These are phyloP conservation scores for Pelargonium hybrid DNA, from an alignment of 441 rosid genomes.

Conservation along the genomic window DNA sequence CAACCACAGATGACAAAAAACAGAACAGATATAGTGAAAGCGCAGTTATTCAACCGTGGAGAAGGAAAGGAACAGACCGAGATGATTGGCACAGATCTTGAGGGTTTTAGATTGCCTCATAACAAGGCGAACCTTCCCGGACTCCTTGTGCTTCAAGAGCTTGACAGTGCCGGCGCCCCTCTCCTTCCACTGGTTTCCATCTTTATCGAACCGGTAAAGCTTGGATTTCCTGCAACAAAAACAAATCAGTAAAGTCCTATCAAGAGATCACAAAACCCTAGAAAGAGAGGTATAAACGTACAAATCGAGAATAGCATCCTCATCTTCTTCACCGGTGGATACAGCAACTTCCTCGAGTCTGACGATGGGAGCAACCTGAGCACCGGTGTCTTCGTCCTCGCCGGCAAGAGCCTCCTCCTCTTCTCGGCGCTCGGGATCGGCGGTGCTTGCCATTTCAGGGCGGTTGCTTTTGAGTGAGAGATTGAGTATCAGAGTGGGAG, in stretches of 20 bases:
- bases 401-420: slow-evolving; percentile 56
- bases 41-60: too few relatives aligned
- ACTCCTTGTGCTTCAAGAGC: slow-evolving; percentile 58
- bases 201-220: slow-evolving; percentile 68
- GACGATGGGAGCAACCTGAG: slow-evolving; percentile 81
- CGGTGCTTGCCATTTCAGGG: slow-evolving; percentile 49
- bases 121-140: slow-evolving; percentile 62
- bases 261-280: not conserved
- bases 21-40: not conserved
- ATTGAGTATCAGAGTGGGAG: too few relatives aligned
- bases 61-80: slow-evolving; percentile 29
- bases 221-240: slow-evolving; percentile 51
- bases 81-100: slow-evolving; percentile 92
- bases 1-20: not conserved
- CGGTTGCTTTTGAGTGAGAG: not conserved
- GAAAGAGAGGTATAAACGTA: slow-evolving; percentile 16
- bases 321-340: slow-evolving; percentile 82
- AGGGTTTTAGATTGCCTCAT: slow-evolving; percentile 83
- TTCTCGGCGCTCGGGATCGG: slow-evolving; percentile 54
- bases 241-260: not conserved
- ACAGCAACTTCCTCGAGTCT: slow-evolving; percentile 78
- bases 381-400: slow-evolving; percentile 94
- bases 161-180: slow-evolving; percentile 75
- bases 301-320: slow-evolving; percentile 75
- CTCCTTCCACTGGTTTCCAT: slow-evolving; percentile 85